phyloP scores from a whole-genome alignment of 2,329 filamentous ascomycete species.

The Ceratocystis smalleyi region DNA sequence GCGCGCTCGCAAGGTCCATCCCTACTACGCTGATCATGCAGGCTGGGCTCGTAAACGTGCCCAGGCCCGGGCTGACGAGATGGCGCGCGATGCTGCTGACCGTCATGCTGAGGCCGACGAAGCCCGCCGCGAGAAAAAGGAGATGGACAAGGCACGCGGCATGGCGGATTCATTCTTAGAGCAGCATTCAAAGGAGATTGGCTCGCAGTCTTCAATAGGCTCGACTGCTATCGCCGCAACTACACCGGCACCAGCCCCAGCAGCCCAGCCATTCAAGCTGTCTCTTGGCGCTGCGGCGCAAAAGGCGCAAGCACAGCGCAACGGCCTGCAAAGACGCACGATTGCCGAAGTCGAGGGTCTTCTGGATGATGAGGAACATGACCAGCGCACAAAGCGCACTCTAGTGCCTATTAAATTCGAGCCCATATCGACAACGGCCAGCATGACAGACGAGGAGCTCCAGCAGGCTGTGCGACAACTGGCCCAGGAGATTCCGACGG shows the following conservation, averaged over 20 bases:
- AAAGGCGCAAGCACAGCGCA: conserved; percentile 43
- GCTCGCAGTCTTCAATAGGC: conserved; percentile 13
- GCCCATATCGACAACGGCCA: conserved; percentile 42
- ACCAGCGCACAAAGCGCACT: conserved; percentile 52
- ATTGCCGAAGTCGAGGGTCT: conserved; percentile 89
- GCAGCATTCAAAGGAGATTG: conserved; percentile 62
- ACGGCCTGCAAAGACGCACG: conserved; percentile 51
- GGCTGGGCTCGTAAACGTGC: conserved; percentile 73
- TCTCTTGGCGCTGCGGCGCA: conserved; percentile 81
- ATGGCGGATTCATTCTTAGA: conserved; percentile 87
- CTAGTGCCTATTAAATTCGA: conserved; percentile 75
- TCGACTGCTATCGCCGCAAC: not conserved
- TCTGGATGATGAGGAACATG: conserved; percentile 86
- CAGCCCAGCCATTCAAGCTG: conserved; percentile 75
- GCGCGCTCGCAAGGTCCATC: conserved; percentile 50
- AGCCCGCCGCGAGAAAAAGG: conserved; percentile 48
- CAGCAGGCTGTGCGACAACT: conserved; percentile 66
- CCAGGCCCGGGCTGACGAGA: conserved; percentile 57
- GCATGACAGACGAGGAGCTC: conserved; percentile 74
- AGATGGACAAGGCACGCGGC: conserved; percentile 63
- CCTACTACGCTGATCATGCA: conserved; percentile 77
- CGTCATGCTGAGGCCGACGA: conserved; percentile 65
- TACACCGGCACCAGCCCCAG: conserved; percentile 27
- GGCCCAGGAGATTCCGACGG: conserved; percentile 76
- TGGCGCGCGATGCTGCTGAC: conserved; percentile 65